Evolutionary conservation across 2,329 filamentous ascomycete species (phyloP), one percentile per base, ranked within the genome.

Genomic region (Ophiocordyceps camponoti-leonardi): DNA sequence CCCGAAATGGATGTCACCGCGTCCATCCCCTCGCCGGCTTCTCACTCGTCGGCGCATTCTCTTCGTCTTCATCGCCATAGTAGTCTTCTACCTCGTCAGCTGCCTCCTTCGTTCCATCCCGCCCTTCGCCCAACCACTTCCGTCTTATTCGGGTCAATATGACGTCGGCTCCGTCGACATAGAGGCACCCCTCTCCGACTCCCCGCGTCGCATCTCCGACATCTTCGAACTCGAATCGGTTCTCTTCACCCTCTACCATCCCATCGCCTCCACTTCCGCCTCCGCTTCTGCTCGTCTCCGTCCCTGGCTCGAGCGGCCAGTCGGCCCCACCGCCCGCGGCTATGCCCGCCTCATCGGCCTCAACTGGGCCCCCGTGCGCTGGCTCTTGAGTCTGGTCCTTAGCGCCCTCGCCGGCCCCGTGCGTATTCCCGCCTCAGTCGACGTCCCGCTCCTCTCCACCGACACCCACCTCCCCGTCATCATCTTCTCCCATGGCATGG

Each of bases 401-500:
- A 62, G 61, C 54, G 53, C 57, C 2, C 50, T 71, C 2, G 67
- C 61, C 2, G 69, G 69, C 0, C 51, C 58, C 43, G 62, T 72
- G 41, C 61, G 56, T 40, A 71, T 73, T 42, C 69, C 69, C 1
- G 68, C 69, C 4, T 60, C 61, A 12, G 68, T 72, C 0, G 68
- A 72, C 44, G 64, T 59, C 0, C 67, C 69, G 0, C 51, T 73
- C 0, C 45, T 63, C 41, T 3, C 48, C 48, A 23, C 48, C 30
- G 19, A 35, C 30, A 18, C 16, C 1, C 52, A 56, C 44, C 61
- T 67, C 26, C 68, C 69, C 10, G 58, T 73, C 48, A 56, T 73
- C 48, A 56, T 73, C 50, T 72, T 74, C 52, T 72, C 70, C 6
- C 71, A 74, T 49, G 71, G 71, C 41, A 68, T 68, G 55, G 69